These are phyloP conservation scores for Ceratocystis ficicola DNA, from an alignment of 2,329 filamentous ascomycete species.

Conservation along the genomic window DNA sequence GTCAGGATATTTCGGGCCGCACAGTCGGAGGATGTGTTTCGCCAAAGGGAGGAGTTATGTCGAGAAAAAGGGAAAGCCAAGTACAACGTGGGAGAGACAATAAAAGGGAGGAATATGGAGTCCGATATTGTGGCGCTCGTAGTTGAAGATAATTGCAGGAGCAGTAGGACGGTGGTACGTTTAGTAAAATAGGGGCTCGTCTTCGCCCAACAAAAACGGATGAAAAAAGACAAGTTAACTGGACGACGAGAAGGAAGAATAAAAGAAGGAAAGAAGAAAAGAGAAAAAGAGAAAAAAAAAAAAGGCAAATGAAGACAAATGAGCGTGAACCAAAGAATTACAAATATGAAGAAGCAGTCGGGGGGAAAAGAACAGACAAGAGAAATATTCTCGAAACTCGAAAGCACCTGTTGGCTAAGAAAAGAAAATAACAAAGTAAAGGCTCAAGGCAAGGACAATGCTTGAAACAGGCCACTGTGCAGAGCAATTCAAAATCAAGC, in stretches of 20 bases:
- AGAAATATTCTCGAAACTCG: slow-evolving; percentile 13
- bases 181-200: slow-evolving; percentile 8
- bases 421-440: slow-evolving; percentile 6
- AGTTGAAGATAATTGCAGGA: slow-evolving; percentile 5
- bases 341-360: background rate
- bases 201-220: background rate
- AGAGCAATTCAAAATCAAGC: background rate
- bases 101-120: slow-evolving; percentile 13
- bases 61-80: background rate
- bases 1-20: slow-evolving; percentile 7
- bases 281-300: background rate
- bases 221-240: slow-evolving; percentile 11
- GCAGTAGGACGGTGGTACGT: background rate
- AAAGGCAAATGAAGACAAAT: background rate
- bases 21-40: slow-evolving; percentile 11
- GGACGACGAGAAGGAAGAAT: slow-evolving; percentile 4
- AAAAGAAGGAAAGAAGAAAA: background rate
- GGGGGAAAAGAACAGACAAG: slow-evolving; percentile 11
- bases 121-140: background rate
- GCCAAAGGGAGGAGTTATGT: slow-evolving; percentile 7
- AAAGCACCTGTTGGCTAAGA: slow-evolving; percentile 3
- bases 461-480: background rate
- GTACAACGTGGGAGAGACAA: background rate
- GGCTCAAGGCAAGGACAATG: background rate
- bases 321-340: background rate